These are phyloP conservation scores for Pyricularia sp. DNA, from an alignment of 2,329 filamentous ascomycete genomes.

Conservation along the genomic window DNA sequence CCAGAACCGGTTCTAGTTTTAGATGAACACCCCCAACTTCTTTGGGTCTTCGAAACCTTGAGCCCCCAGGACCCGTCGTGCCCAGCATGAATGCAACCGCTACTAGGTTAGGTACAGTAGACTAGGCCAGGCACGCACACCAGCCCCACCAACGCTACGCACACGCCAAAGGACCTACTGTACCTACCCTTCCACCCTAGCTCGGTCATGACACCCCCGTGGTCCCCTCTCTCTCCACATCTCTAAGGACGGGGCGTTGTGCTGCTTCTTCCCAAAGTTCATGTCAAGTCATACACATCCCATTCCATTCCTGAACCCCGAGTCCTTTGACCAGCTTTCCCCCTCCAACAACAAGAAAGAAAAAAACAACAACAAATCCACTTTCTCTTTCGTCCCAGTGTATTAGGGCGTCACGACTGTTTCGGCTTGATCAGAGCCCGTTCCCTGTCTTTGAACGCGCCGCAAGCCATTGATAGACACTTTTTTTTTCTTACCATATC, in stretches of 20 bases:
- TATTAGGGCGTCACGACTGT: slow-evolving; percentile 3
- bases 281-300: background rate
- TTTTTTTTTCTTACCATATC: background rate
- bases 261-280: background rate
- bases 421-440: slow-evolving; percentile 4
- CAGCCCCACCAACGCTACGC: background rate
- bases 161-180: background rate
- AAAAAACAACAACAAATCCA: slow-evolving; percentile 3
- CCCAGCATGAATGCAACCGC: slow-evolving; percentile 12
- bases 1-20: background rate
- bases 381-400: background rate
- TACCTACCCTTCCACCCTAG: slow-evolving; percentile 11
- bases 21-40: background rate
- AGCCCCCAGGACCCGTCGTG: slow-evolving; percentile 10
- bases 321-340: background rate
- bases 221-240: slow-evolving; percentile 10
- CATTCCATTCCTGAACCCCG: background rate
- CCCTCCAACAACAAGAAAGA: background rate
- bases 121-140: slow-evolving; percentile 10
- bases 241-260: slow-evolving; percentile 7
- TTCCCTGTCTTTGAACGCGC: background rate
- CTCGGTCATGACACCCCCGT: slow-evolving; percentile 7
- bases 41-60: slow-evolving; percentile 12
- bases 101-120: slow-evolving; percentile 4
- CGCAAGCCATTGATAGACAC: background rate